Evolutionary conservation across 768 basidiomycete species (phyloP).

Genomic region (Tylopilus plumbeoviolaceoides): DNA sequence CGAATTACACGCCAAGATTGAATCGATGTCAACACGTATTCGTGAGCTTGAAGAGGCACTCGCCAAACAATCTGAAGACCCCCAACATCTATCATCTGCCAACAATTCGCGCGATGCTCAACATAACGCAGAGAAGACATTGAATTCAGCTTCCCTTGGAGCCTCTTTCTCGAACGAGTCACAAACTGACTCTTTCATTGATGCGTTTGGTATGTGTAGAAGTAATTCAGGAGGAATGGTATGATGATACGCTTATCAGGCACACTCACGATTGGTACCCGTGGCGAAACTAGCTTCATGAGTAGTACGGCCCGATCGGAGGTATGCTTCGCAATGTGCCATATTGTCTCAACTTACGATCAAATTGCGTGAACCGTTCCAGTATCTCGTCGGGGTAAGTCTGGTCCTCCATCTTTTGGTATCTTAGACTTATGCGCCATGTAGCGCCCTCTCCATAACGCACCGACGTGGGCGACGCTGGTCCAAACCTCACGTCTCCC

Average conservation of each 20-base stretch:
- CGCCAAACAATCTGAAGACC: constrained; percentile 41
- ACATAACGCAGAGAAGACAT: constrained; percentile 18
- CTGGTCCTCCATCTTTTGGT: neutral
- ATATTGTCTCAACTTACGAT: neutral
- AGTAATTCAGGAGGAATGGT: neutral
- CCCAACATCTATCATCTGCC: constrained; percentile 45
- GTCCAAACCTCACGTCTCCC: constrained; percentile 37
- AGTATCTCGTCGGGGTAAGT: constrained; percentile 59
- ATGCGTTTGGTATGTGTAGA: constrained; percentile 42
- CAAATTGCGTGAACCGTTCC: neutral
- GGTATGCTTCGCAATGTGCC: constrained; percentile 35
- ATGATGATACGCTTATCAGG: constrained; percentile 32
- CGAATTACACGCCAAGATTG: constrained; percentile 66
- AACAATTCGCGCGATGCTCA: constrained; percentile 26
- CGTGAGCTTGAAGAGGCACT: constrained; percentile 61
- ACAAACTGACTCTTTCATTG: constrained; percentile 44
- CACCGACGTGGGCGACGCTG: constrained; percentile 12
- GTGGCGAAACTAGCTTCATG: constrained; percentile 53
- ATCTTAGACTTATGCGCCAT: neutral
- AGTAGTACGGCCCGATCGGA: constrained; percentile 68
- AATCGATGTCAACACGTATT: constrained; percentile 49
- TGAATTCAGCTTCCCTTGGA: constrained; percentile 8
- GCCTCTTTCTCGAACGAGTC: constrained; percentile 8
- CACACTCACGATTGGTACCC: constrained; percentile 52
- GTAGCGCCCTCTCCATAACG: constrained; percentile 25